phyloP scores from a whole-genome alignment of 306 rosid species.

The Casuarina glauca region DNA sequence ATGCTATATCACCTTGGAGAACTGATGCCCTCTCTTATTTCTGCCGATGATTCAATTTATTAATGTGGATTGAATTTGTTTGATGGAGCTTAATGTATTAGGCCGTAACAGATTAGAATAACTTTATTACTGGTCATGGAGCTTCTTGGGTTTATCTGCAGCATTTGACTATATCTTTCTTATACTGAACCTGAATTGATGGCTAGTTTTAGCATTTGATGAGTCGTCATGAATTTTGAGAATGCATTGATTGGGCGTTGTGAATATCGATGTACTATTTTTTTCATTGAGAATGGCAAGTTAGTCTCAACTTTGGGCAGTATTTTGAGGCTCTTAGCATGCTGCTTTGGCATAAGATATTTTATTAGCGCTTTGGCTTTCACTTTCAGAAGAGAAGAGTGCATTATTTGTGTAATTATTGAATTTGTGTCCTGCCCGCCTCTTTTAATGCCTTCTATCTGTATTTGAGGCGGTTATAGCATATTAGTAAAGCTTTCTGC shows the following conservation, averaged over 20 bases:
- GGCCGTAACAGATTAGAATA: neutral
- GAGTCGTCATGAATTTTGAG: too few relatives aligned
- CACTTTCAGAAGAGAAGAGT: neutral
- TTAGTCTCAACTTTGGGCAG: too few relatives aligned
- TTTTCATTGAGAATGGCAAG: too few relatives aligned
- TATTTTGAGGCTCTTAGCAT: too few relatives aligned
- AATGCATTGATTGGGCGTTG: too few relatives aligned
- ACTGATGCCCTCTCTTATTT: constrained; percentile 39
- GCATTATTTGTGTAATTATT: neutral
- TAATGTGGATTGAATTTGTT: neutral
- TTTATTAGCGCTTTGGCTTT: too few relatives aligned
- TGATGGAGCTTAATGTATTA: neutral
- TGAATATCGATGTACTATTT: too few relatives aligned
- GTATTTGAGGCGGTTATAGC: neutral
- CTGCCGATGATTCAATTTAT: neutral
- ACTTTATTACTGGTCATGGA: neutral
- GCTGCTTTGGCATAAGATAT: too few relatives aligned
- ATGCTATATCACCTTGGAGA: constrained; percentile 56
- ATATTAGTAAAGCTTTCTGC: neutral
- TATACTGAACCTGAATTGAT: too few relatives aligned
- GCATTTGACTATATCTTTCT: too few relatives aligned
- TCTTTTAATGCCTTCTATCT: neutral
- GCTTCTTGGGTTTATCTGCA: too few relatives aligned
- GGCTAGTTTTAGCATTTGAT: too few relatives aligned
- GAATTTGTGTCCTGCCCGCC: neutral